phyloP scores from a whole-genome alignment of 108 stramenopile genomes.

The Fragilariopsis cylindrus region DNA sequence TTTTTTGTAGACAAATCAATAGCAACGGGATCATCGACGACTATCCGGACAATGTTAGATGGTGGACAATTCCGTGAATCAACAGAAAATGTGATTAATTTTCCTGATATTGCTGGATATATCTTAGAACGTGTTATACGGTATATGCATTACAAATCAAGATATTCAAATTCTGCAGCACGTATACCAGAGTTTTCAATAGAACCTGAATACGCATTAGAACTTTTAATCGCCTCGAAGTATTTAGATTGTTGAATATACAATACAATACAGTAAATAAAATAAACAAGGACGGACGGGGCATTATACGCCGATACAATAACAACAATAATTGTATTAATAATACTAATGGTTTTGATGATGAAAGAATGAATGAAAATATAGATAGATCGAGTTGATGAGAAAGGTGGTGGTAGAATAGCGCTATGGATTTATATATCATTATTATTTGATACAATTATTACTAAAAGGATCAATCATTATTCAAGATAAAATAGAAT shows the following conservation, averaged over 20 bases:
- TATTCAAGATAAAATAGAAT: too few species aligned
- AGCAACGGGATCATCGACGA: slow-evolving; percentile 48
- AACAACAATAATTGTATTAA: background rate
- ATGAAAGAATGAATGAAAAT: too few species aligned
- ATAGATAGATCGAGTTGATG: too few species aligned
- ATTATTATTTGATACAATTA: too few species aligned
- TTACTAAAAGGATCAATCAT: too few species aligned
- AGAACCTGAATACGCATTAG: slow-evolving; percentile 84
- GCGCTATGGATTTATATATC: too few species aligned
- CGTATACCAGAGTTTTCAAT: slow-evolving; percentile 84
- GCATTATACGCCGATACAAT: background rate
- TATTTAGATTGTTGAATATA: slow-evolving; percentile 72
- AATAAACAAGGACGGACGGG: background rate
- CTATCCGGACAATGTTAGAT: slow-evolving; percentile 80
- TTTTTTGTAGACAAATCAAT: slow-evolving; percentile 50
- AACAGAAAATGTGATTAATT: slow-evolving; percentile 77
- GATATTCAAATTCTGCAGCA: slow-evolving; percentile 52
- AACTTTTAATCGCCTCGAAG: slow-evolving; percentile 82
- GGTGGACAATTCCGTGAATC: slow-evolving; percentile 80
- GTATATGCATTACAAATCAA: slow-evolving; percentile 82
- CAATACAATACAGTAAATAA: background rate
- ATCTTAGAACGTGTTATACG: slow-evolving; percentile 79
- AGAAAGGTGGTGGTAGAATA: too few species aligned
- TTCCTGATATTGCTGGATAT: slow-evolving; percentile 72
- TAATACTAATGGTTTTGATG: too few species aligned